A percentile compares a stretch with the other conserved stretches of the same genome.
These are phyloP conservation scores for Pyricularia pennisetigena DNA, from an alignment of 2,329 filamentous ascomycete genomes.

Conservation along the genomic window DNA sequence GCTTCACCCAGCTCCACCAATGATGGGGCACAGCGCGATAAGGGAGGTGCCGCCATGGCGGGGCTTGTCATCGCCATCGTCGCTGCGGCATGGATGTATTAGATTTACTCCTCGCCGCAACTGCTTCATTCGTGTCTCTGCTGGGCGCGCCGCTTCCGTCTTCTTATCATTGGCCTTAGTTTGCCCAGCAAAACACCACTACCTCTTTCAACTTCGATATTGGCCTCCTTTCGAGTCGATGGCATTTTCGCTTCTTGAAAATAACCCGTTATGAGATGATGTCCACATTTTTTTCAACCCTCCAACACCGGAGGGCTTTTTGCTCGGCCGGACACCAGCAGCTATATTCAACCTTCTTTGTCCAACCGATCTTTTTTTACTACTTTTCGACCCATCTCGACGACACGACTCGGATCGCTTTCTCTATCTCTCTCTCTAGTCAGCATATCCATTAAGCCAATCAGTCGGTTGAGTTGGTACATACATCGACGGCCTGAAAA, in stretches of 20 bases:
- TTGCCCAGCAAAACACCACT: background rate
- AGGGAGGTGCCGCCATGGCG: constrained; percentile 39
- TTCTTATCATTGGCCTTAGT: background rate
- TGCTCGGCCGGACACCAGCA: constrained; percentile 1
- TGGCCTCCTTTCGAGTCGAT: background rate
- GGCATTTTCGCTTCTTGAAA: background rate
- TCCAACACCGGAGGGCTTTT: background rate
- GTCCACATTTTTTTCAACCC: background rate
- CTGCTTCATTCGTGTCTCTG: constrained; percentile 5
- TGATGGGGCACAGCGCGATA: constrained; percentile 31
- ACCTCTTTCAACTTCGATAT: background rate
- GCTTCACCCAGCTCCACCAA: constrained; percentile 23
- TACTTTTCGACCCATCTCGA: background rate
- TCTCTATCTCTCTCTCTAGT: background rate
- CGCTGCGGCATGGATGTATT: constrained; percentile 40
- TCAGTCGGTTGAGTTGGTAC: background rate
- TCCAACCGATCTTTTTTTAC: background rate
- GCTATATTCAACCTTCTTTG: constrained; percentile 3
- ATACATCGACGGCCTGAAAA: background rate
- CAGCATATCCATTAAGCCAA: background rate
- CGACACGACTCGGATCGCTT: background rate
- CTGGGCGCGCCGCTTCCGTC: background rate
- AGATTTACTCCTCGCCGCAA: constrained; percentile 10
- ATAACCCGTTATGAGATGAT: constrained; percentile 1
- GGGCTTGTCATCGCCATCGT: constrained; percentile 47